Conservation (phyloP, 2,329 filamentous ascomycete species). For the Aphanocladium album region DNA sequence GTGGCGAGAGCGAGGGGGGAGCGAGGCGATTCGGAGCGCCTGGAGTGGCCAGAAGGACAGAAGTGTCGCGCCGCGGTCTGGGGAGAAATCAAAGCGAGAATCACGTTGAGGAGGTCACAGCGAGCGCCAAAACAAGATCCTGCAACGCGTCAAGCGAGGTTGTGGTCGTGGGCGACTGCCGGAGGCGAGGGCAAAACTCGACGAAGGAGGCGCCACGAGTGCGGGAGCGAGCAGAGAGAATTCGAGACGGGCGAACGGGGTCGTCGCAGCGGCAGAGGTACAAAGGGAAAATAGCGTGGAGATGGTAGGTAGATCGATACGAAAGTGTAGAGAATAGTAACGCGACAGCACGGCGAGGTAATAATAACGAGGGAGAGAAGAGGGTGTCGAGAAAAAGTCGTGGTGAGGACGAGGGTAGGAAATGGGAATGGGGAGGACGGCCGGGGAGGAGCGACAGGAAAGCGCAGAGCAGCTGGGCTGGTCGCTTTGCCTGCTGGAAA, state of each 20-base stretch:
- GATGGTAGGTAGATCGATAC: neutral
- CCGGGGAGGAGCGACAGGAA: constrained; percentile 14
- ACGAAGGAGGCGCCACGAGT: neutral
- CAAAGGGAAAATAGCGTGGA: neutral
- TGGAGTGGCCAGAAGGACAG: neutral
- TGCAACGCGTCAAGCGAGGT: neutral
- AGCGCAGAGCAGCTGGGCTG: constrained; percentile 5
- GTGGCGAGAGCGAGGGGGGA: neutral
- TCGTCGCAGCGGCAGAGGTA: neutral
- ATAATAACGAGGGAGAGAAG: constrained; percentile 4
- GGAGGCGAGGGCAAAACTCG: constrained; percentile 1
- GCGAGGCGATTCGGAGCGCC: neutral
- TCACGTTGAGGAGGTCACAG: neutral
- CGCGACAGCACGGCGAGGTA: constrained; percentile 5
- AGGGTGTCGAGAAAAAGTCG: constrained; percentile 10
- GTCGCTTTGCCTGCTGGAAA: neutral
- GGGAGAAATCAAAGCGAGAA: neutral
- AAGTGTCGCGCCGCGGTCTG: constrained; percentile 2
- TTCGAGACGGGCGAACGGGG: neutral
- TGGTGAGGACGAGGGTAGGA: constrained; percentile 11
- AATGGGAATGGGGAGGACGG: constrained; percentile 15
- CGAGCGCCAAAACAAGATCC: neutral
- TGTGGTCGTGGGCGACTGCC: neutral
- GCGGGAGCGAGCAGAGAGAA: constrained; percentile 5
- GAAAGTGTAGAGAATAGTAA: neutral